phyloP scores from a whole-genome alignment of 2,329 filamentous ascomycete genomes.

The Aureobasidium leucospermi region DNA sequence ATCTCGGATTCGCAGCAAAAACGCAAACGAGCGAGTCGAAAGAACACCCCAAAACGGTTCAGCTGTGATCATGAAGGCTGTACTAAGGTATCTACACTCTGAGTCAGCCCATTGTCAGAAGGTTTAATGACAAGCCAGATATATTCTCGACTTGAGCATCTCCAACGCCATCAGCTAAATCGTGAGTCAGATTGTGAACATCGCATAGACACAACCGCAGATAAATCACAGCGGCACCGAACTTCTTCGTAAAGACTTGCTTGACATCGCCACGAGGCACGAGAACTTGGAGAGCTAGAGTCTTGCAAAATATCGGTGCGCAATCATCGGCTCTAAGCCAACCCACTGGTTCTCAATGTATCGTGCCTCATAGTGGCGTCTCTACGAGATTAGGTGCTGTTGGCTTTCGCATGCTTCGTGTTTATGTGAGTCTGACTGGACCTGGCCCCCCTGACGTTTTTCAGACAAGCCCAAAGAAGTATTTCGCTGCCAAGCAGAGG shows the following conservation, averaged over 20 bases:
- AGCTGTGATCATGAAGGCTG: conserved; percentile 73
- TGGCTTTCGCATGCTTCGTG: too few species aligned
- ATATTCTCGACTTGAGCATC: conserved; percentile 87
- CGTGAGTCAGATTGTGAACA: conserved; percentile 46
- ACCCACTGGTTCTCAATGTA: too few species aligned
- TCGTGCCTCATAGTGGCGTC: too few species aligned
- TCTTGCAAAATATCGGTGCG: too few species aligned
- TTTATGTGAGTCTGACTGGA: background rate
- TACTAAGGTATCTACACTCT: conserved; percentile 44
- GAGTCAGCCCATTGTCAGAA: background rate
- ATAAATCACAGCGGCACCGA: too few species aligned
- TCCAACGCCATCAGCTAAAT: conserved; percentile 90
- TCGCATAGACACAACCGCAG: too few species aligned
- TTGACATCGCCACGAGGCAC: too few species aligned
- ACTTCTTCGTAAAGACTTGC: too few species aligned
- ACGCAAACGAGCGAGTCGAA: conserved; percentile 56
- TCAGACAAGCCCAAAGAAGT: conserved; percentile 87
- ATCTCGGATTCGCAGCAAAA: conserved; percentile 5
- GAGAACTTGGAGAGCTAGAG: too few species aligned
- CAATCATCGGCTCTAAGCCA: too few species aligned
- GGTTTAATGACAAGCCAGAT: conserved; percentile 45
- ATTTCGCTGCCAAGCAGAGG: conserved; percentile 80
- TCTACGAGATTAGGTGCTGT: too few species aligned
- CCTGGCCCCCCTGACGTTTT: conserved; percentile 12
- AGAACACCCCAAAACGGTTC: conserved; percentile 64